Percentiles rank a stretch among this genome's conserved stretches.
Evolutionary conservation across 805 yeast species (phyloP).

Genomic region (Pichia gijzeniarum): DNA sequence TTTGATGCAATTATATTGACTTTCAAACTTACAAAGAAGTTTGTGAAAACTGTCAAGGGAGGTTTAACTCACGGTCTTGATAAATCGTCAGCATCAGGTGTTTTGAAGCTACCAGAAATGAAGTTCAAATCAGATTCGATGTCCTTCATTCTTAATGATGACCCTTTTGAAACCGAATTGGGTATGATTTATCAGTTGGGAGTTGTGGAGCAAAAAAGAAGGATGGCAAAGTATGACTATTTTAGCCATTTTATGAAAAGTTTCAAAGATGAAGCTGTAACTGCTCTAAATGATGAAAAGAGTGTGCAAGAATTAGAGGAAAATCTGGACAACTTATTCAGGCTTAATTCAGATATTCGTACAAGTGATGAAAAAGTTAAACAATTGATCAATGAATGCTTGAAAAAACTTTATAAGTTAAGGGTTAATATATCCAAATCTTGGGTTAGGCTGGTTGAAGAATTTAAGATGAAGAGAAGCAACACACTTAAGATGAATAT

Average conservation of each 20-base stretch:
- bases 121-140: slow-evolving; percentile 36
- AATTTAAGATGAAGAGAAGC: slow-evolving; percentile 36
- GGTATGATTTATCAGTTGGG: slow-evolving; percentile 54
- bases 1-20: slow-evolving; percentile 71
- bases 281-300: neutral
- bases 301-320: neutral
- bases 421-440: slow-evolving; percentile 35
- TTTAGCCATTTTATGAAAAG: slow-evolving; percentile 12
- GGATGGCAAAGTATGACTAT: slow-evolving; percentile 35
- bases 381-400: slow-evolving; percentile 9
- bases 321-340: neutral
- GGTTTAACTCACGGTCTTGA: slow-evolving; percentile 2
- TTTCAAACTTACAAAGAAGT: slow-evolving; percentile 59
- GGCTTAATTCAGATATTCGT: neutral
- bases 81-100: slow-evolving; percentile 3
- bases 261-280: neutral
- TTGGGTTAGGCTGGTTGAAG: slow-evolving; percentile 65
- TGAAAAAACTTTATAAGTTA: slow-evolving; percentile 17
- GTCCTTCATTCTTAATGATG: slow-evolving; percentile 50
- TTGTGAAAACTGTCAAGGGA: slow-evolving; percentile 41
- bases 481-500: slow-evolving; percentile 36
- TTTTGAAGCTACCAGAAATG: slow-evolving; percentile 36
- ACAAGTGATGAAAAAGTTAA: neutral
- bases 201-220: slow-evolving; percentile 45
- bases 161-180: slow-evolving; percentile 59